These are phyloP conservation scores for Corylus avellana DNA, from an alignment of 306 rosid species.

Conservation along the genomic window DNA sequence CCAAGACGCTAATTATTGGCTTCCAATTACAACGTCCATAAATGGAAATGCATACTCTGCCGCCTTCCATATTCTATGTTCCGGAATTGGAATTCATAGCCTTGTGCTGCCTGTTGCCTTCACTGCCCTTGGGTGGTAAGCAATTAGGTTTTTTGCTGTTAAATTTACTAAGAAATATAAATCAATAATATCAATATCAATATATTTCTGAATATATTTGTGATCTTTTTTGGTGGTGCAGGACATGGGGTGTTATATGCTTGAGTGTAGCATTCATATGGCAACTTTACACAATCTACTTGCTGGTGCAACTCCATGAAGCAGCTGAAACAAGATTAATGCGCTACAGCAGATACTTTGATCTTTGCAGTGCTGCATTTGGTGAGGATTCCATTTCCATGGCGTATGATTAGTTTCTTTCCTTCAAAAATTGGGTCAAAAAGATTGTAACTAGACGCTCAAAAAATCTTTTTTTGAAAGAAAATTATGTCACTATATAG, in stretches of 20 bases:
- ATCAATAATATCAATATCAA: too few species aligned
- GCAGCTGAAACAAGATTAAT: slow-evolving; percentile 35
- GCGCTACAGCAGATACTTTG: slow-evolving; percentile 54
- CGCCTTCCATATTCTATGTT: slow-evolving; percentile 51
- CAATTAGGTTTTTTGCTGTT: too few species aligned
- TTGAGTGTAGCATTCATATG: slow-evolving; percentile 46
- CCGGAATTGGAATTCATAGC: slow-evolving; percentile 59
- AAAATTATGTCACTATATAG: too few species aligned
- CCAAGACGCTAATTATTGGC: slow-evolving; percentile 45
- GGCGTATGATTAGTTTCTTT: too few species aligned
- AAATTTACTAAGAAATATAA: too few species aligned
- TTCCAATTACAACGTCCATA: slow-evolving; percentile 56
- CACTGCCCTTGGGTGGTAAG: slow-evolving; percentile 54
- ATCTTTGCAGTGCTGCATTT: slow-evolving; percentile 32
- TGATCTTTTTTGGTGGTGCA: not conserved
- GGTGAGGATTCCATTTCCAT: slow-evolving; percentile 13
- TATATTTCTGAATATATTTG: too few species aligned
- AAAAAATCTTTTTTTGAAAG: too few species aligned
- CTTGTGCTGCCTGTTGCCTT: slow-evolving; percentile 56
- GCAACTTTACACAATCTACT: slow-evolving; percentile 49
- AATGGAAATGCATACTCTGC: slow-evolving; percentile 53
- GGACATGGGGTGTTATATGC: slow-evolving; percentile 49
- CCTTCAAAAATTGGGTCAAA: too few species aligned
- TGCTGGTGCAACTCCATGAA: slow-evolving; percentile 54
- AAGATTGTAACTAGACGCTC: too few species aligned